A percentile compares a stretch with the other conserved stretches of the same genome.
Evolutionary conservation across 495 filamentous ascomycete species (phyloP).

Genomic region (Terfezia boudieri): DNA sequence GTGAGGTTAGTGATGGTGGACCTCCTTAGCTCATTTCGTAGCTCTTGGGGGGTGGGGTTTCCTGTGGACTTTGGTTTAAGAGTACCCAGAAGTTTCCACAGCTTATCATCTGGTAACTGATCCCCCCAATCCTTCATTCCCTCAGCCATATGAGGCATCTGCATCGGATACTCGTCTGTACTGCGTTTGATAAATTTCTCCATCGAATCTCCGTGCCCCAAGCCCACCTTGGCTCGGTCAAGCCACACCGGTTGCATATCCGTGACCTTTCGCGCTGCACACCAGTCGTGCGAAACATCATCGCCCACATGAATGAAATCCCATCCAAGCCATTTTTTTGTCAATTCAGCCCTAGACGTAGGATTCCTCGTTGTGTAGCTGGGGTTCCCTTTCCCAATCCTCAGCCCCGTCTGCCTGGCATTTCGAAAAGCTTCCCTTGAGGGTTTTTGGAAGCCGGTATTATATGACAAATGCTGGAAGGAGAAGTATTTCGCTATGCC

Average conservation of each 20-base stretch:
- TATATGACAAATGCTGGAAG: conserved; percentile 38
- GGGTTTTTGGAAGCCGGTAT: conserved; percentile 50
- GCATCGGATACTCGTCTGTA: too few relatives aligned
- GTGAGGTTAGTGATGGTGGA: too few relatives aligned
- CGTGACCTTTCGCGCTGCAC: neutral
- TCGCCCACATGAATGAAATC: conserved; percentile 46
- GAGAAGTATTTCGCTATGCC: conserved; percentile 25
- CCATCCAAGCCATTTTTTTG: conserved; percentile 16
- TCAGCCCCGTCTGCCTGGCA: conserved; percentile 26
- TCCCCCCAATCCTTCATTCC: too few relatives aligned
- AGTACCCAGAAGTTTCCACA: too few relatives aligned
- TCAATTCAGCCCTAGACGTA: neutral
- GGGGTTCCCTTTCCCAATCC: neutral
- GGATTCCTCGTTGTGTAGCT: neutral
- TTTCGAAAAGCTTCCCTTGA: conserved; percentile 38
- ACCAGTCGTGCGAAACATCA: conserved; percentile 37
- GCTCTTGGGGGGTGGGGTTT: too few relatives aligned
- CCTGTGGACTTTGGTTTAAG: too few relatives aligned
- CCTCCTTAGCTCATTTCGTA: too few relatives aligned
- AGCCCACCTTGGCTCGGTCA: neutral
- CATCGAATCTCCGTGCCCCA: too few relatives aligned
- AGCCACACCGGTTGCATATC: neutral
- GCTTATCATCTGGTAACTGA: too few relatives aligned
- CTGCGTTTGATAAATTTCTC: too few relatives aligned
- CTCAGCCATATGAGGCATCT: too few relatives aligned